Conservation (phyloP, 495 filamentous ascomycete genomes). For the Hypoxylon perforatum region DNA sequence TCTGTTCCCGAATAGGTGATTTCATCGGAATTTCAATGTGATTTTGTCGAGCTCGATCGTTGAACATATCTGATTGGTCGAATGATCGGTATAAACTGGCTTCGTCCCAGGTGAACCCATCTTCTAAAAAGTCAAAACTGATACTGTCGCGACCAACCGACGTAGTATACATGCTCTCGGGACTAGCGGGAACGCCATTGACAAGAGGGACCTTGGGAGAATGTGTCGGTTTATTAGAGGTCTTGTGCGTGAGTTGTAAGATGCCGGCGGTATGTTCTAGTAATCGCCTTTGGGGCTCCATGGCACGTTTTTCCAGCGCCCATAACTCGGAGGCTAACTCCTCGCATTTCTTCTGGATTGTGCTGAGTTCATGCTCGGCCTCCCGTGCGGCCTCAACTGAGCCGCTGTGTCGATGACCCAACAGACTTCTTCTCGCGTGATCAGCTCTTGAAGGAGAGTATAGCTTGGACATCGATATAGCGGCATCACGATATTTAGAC, state of each 20-base stretch:
- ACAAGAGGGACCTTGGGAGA: slow-evolving; percentile 57
- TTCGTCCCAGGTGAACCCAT: slow-evolving; percentile 77
- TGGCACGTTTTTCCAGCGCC: slow-evolving; percentile 75
- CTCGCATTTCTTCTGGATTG: slow-evolving; percentile 84
- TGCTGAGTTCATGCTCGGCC: slow-evolving; percentile 78
- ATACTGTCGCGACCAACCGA: slow-evolving; percentile 63
- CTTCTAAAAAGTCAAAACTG: slow-evolving; percentile 56
- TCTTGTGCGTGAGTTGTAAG: slow-evolving; percentile 85
- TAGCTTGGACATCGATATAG: slow-evolving; percentile 81
- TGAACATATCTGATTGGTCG: slow-evolving; percentile 69
- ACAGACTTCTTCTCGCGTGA: slow-evolving; percentile 62
- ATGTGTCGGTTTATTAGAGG: slow-evolving; percentile 43
- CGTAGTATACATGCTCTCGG: slow-evolving; percentile 74
- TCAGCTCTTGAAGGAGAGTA: slow-evolving; percentile 63
- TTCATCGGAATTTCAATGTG: slow-evolving; percentile 59
- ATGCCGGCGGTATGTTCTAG: slow-evolving; percentile 94
- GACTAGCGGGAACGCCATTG: slow-evolving; percentile 70
- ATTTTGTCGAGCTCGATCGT: slow-evolving; percentile 46
- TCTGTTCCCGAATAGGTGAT: slow-evolving; percentile 57
- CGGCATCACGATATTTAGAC: slow-evolving; percentile 92
- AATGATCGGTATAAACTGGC: slow-evolving; percentile 79
- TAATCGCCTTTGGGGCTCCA: slow-evolving; percentile 76
- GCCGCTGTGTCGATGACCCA: slow-evolving; percentile 59
- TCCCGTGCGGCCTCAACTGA: slow-evolving; percentile 59
- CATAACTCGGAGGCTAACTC: slow-evolving; percentile 84